These are phyloP conservation scores for Glebionis coronaria DNA, from an alignment of 129 eudicot species.

Conservation along the genomic window DNA sequence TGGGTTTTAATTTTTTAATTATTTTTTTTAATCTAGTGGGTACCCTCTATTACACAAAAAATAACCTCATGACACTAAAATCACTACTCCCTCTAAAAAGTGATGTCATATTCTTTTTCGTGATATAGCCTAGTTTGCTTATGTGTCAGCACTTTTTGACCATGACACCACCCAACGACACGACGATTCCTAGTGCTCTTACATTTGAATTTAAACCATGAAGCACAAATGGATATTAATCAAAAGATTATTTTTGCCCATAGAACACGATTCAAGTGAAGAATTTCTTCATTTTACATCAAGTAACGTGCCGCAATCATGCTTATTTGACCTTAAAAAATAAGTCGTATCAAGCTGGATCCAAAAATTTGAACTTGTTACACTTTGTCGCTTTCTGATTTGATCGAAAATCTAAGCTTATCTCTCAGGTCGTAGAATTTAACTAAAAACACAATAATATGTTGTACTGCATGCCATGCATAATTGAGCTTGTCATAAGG, in stretches of 20 bases:
- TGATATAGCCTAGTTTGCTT: too few relatives aligned
- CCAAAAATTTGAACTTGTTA: constrained; percentile 12
- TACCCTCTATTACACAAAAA: too few relatives aligned
- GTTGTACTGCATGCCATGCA: constrained; percentile 3
- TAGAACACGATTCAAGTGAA: neutral
- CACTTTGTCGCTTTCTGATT: constrained; percentile 14
- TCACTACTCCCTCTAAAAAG: too few relatives aligned
- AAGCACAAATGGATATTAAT: neutral
- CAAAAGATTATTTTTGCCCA: neutral
- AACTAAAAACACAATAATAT: constrained; percentile 1
- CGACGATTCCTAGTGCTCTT: too few relatives aligned
- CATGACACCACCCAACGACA: too few relatives aligned
- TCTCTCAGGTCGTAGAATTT: neutral
- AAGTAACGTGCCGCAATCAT: constrained; percentile 13
- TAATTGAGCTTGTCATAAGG: neutral
- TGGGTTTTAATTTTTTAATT: too few relatives aligned
- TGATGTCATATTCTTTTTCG: too few relatives aligned
- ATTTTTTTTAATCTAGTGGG: too few relatives aligned
- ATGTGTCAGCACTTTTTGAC: too few relatives aligned
- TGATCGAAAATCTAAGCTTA: neutral
- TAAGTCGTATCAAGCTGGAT: neutral
- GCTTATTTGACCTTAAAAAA: constrained; percentile 5
- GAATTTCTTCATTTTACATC: neutral
- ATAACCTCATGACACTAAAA: too few relatives aligned
- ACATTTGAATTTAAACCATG: neutral